Evolutionary conservation across 2,329 filamentous ascomycete species (phyloP).

Genomic region (Pseudofabraea citricarpa): DNA sequence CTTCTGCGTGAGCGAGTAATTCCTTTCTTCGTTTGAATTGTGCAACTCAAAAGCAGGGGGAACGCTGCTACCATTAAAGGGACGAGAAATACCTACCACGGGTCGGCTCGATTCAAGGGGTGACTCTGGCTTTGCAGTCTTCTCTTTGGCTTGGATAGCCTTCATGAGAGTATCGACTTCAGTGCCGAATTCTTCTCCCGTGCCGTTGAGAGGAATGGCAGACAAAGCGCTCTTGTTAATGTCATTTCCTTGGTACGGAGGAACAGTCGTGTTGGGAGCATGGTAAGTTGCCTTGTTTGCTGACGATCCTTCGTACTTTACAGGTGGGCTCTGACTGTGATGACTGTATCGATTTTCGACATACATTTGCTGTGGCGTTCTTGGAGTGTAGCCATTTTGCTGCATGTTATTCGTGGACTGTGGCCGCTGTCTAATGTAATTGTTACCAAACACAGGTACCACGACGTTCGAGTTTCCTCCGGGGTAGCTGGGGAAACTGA

Average conservation of each 20-base stretch:
- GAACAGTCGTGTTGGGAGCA: constrained; percentile 1
- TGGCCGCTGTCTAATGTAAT: constrained; percentile 25
- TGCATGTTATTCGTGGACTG: constrained; percentile 13
- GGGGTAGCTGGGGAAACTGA: constrained; percentile 34
- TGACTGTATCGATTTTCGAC: constrained; percentile 14
- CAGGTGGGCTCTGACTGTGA: constrained; percentile 29
- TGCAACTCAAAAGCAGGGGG: neutral
- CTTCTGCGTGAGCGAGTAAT: constrained; percentile 19
- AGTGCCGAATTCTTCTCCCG: constrained; percentile 65
- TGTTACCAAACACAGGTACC: constrained; percentile 21
- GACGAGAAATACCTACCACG: constrained; percentile 24
- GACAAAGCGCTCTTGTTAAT: neutral
- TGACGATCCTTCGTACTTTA: constrained; percentile 30
- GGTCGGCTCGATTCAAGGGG: constrained; percentile 15
- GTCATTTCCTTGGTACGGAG: neutral
- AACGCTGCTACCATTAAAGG: constrained; percentile 27
- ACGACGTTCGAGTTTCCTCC: constrained; percentile 23
- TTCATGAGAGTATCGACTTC: constrained; percentile 86
- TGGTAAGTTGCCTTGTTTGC: constrained; percentile 12
- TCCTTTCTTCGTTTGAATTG: constrained; percentile 6
- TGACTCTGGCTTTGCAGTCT: constrained; percentile 29
- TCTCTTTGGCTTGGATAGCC: constrained; percentile 68
- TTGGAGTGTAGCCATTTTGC: constrained; percentile 24
- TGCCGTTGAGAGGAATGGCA: neutral
- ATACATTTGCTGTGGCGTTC: constrained; percentile 27